phyloP scores from a whole-genome alignment of 352 stramenopile genomes.

The Pythium apleroticum region DNA sequence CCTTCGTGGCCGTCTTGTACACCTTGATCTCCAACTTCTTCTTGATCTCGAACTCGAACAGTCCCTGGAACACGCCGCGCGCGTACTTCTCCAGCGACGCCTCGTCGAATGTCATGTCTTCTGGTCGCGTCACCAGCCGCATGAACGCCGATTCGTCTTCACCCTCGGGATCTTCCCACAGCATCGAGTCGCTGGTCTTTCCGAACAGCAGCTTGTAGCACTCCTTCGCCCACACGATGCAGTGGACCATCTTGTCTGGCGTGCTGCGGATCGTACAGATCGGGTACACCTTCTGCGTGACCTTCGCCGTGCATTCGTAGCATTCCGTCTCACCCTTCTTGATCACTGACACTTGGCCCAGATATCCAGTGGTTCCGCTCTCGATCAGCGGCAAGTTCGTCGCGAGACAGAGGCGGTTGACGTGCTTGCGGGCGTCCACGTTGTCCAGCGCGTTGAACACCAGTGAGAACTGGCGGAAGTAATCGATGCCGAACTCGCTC shows the following conservation, averaged over 20 bases:
- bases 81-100: slow-evolving; percentile 63
- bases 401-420: slow-evolving; percentile 98
- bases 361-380: slow-evolving; percentile 97
- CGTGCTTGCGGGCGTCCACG: slow-evolving; percentile 96
- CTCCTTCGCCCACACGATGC: slow-evolving; percentile 98
- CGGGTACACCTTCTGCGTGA: slow-evolving; percentile 97
- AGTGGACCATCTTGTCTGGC: slow-evolving; percentile 99
- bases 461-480: slow-evolving; percentile 95
- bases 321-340: slow-evolving; percentile 97
- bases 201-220: slow-evolving; percentile 89
- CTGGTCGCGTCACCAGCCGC: slow-evolving; percentile 54
- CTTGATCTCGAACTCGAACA: slow-evolving; percentile 96
- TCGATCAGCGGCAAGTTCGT: slow-evolving; percentile 92
- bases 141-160: slow-evolving; percentile 89
- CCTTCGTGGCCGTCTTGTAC: slow-evolving; percentile 95
- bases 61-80: slow-evolving; percentile 71
- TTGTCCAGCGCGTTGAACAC: slow-evolving; percentile 99
- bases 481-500: slow-evolving; percentile 90
- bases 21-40: slow-evolving; percentile 95
- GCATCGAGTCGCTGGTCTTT: slow-evolving; percentile 91
- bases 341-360: slow-evolving; percentile 98
- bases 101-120: slow-evolving; percentile 43
- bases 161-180: slow-evolving; percentile 89
- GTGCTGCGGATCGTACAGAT: slow-evolving; percentile 99
- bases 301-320: slow-evolving; percentile 98